Conservation (phyloP, 495 filamentous ascomycete genomes). For the Aspergillus sparsus region DNA sequence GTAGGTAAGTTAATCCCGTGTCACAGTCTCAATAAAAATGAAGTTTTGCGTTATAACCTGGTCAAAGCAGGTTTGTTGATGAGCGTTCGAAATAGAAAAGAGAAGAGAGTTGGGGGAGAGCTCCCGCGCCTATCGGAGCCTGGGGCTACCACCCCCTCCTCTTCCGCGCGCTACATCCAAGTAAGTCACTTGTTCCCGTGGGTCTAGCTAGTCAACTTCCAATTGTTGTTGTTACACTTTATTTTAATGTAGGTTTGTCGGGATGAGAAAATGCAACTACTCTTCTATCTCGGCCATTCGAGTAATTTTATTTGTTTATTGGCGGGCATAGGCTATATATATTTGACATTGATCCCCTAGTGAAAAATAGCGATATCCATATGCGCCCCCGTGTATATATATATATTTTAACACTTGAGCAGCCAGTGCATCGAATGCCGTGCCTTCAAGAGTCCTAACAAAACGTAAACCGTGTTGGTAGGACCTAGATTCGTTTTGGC, state of each 20-base stretch:
- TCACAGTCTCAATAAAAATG: neutral
- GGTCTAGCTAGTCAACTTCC: conserved; percentile 1
- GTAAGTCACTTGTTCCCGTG: neutral
- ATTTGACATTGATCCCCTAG: too few species aligned
- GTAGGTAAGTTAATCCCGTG: neutral
- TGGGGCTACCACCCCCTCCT: conserved; percentile 5
- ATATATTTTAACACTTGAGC: too few species aligned
- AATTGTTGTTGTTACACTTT: neutral
- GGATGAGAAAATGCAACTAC: neutral
- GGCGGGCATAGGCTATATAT: too few species aligned
- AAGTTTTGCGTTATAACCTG: neutral
- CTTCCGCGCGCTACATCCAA: conserved; percentile 18
- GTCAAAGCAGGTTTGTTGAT: neutral
- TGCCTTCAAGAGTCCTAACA: too few species aligned
- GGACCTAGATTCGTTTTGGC: too few species aligned
- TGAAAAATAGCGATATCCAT: too few species aligned
- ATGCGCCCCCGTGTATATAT: too few species aligned
- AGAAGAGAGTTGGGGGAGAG: conserved; percentile 9
- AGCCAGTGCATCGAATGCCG: too few species aligned
- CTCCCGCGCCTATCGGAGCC: conserved; percentile 27
- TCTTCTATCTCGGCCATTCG: neutral
- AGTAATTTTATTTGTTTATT: too few species aligned
- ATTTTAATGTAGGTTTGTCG: too few species aligned
- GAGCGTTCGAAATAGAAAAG: neutral
- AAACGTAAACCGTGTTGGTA: too few species aligned